These are phyloP conservation scores for Pseudozyma pruni DNA, from an alignment of 1,284 basidiomycete species.

Conservation along the genomic window DNA sequence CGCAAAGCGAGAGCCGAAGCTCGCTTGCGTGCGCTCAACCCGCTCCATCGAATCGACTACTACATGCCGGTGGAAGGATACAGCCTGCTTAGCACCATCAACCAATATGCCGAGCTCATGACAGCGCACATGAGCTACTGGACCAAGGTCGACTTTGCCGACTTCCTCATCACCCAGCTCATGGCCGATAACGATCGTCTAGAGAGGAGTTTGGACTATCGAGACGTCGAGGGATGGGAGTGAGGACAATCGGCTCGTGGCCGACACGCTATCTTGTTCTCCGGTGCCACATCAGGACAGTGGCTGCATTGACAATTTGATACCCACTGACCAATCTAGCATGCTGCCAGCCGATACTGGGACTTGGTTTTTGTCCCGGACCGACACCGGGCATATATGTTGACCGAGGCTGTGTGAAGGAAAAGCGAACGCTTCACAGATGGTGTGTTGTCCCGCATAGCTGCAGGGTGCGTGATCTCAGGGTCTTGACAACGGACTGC, in stretches of 20 bases:
- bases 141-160: constrained; percentile 56
- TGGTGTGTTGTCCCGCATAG: too few relatives aligned
- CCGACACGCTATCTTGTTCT: too few relatives aligned
- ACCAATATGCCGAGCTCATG: constrained; percentile 59
- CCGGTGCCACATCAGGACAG: too few relatives aligned
- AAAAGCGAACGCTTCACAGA: too few relatives aligned
- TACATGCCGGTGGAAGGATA: constrained; percentile 53
- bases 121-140: constrained; percentile 63
- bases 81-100: constrained; percentile 44
- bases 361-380: too few relatives aligned
- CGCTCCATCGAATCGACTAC: constrained; percentile 47
- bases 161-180: constrained; percentile 60
- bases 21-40: constrained; percentile 43
- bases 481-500: too few relatives aligned
- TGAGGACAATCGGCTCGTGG: constrained; percentile 6
- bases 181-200: constrained; percentile 43
- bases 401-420: too few relatives aligned
- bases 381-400: too few relatives aligned
- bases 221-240: constrained; percentile 45
- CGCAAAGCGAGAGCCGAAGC: constrained; percentile 34
- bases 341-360: too few relatives aligned
- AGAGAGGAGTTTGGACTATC: constrained; percentile 33
- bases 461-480: too few relatives aligned
- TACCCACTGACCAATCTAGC: too few relatives aligned
- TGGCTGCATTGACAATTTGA: too few relatives aligned